Base-by-base conservation (phyloP, 352 stramenopile species). In the Phytophthora quininea region DNA sequence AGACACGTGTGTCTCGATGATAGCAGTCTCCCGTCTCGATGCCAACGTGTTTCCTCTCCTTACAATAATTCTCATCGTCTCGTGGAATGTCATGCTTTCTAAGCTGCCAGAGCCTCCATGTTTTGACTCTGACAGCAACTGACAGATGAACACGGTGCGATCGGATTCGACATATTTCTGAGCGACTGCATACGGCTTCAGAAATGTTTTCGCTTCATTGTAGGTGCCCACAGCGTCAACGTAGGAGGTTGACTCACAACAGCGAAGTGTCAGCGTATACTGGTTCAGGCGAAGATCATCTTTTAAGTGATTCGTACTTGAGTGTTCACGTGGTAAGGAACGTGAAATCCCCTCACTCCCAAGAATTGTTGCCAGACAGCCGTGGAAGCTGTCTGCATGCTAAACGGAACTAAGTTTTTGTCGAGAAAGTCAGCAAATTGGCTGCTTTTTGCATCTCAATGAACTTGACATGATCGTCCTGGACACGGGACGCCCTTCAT, bases 161-260 rank as follows among this genome's bases (percentile, higher is more conserved):
- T 45, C 29, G 12, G 43, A 15, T 32, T 57, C 51, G 19, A 57
- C 33, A 33, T 45, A 57, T 38, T 57, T 57, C 24, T 33, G 32
- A 37, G 51, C 51, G 8, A 37, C 51, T 9, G 31, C 51, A 24
- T 57, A 24, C 19, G 19, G 37, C 7, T 43, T 12, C 37, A 43
- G 37, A 43, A 43, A 43, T 12, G 37, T 12, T 43, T 8, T 43
- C 7, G 37, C 12, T 8, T 43, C 37, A 43, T 43, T 43, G 7
- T 14, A 14, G 37, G 37, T 43, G 37, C 37, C 7, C 7, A 12
- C 37, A 43, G 12, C 7, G 19, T 24, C 19, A 24, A 24, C 19
- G 19, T 24, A 24, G 19, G 19, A 24, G 19, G 19, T 24, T 24
- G 19, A 43, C 37, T 8, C 37, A 43, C 37, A 43, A 43, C 19